phyloP scores from a whole-genome alignment of 805 yeast species.

The Starmera caribaea region DNA sequence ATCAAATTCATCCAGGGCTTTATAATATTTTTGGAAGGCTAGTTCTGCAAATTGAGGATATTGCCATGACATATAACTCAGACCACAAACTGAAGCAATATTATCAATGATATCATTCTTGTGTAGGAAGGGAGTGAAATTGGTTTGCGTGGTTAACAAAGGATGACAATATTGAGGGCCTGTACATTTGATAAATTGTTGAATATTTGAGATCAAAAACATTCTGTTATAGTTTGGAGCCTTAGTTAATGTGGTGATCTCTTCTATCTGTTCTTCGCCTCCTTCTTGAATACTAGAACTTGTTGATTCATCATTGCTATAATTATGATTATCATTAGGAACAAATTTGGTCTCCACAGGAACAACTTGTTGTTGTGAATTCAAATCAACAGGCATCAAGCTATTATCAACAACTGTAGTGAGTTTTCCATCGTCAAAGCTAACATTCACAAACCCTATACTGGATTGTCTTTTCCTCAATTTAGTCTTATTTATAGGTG shows the following conservation, averaged over 20 bases:
- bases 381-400: no score
- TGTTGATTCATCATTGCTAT: no score
- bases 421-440: not conserved
- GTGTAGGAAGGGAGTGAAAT: conserved; percentile 28
- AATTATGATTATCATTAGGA: no score
- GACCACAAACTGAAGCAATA: conserved; percentile 33
- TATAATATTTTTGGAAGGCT: conserved; percentile 16
- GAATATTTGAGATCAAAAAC: conserved; percentile 22
- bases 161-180: conserved; percentile 34
- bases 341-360: no score
- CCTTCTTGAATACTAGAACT: no score
- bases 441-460: not conserved
- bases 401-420: no score
- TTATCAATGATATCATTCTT: conserved; percentile 20
- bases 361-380: no score
- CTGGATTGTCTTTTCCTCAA: not conserved
- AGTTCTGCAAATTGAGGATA: conserved; percentile 18
- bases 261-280: no score
- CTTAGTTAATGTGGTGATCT: no score
- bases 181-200: conserved; percentile 30
- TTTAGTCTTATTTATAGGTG: conserved; percentile 1
- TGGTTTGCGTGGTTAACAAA: conserved; percentile 28
- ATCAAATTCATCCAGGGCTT: conserved; percentile 13
- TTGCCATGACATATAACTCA: conserved; percentile 26
- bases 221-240: conserved; percentile 3